Base-by-base conservation (phyloP, 805 yeast species). In the Peterozyma toletana region DNA sequence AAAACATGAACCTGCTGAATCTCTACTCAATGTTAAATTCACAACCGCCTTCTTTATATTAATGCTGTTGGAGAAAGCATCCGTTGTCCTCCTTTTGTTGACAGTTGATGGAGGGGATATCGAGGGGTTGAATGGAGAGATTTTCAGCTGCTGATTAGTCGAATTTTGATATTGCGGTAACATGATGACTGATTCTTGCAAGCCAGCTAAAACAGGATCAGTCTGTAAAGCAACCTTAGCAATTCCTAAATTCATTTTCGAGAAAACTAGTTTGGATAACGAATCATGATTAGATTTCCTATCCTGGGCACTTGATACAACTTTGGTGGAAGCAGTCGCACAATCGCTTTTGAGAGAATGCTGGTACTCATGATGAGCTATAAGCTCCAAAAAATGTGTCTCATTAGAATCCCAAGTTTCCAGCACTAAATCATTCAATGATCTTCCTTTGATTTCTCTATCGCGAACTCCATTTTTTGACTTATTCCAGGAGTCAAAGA, bases 131-230 rank as follows among this genome's bases (percentile, higher is more conserved):
- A 11, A n/a, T 13, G 31, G 44, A 18, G 37, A 30, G 10, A 33
- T n/a, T 30, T 35, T 34, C 39, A 43, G 42, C 35, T 29, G n/a
- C 30, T 5, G 46, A 40, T 13, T 48, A 30, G 9, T 40, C 29
- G 3, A 29, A 46, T 45, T 30, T 43, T 34, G 37, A 54, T 43
- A 35, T 50, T 50, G 18, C 0, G 80, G 78, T 9, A 71, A 55
- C 0, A 75, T 67, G 43, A 74, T 55, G 0, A 74, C 77, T 0
- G 80, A 72, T 33, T 77, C 81, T 40, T 65, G 71, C 37, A 76
- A 49, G 6, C 70, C 67, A 3, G 74, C 69, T 38, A 71, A 66
- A 30, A 72, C 67, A 0, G 83, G 80, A 52, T 77, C 80, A 14
- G 49, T 48, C 27, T 60, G 62, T 47, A 72, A 49, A 4, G 55